These are phyloP conservation scores for Mesembryanthemum crystallinum DNA, from an alignment of 148 eudicot species.

Conservation along the genomic window DNA sequence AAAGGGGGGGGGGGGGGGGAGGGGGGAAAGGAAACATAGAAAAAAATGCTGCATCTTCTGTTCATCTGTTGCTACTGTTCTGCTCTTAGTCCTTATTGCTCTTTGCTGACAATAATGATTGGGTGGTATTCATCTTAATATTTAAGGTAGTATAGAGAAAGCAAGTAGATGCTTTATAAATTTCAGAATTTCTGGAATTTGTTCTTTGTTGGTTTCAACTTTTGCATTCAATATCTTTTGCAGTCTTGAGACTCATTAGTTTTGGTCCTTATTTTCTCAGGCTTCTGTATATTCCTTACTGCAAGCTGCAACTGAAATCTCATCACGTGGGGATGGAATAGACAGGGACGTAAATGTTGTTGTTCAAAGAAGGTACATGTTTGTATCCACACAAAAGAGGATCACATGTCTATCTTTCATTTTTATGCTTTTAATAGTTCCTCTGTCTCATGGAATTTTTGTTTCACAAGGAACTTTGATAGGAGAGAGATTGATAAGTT, in stretches of 20 bases:
- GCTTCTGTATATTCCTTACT: slow-evolving; percentile 80
- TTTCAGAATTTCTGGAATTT: neutral
- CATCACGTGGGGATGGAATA: slow-evolving; percentile 78
- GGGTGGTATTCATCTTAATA: neutral
- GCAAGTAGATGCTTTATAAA: neutral
- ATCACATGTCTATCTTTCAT: neutral
- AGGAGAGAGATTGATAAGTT: too few relatives aligned
- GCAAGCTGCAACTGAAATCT: slow-evolving; percentile 86
- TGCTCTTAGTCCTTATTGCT: neutral
- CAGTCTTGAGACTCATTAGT: neutral
- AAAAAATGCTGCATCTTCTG: neutral
- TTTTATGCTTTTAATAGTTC: neutral
- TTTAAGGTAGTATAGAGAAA: neutral
- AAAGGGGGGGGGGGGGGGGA: too few relatives aligned
- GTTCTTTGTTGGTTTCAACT: neutral
- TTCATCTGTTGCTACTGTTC: neutral
- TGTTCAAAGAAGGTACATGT: slow-evolving; percentile 78
- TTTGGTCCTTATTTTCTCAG: slow-evolving; percentile 37
- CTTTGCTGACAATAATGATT: neutral
- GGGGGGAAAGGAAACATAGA: neutral
- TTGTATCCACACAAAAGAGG: neutral
- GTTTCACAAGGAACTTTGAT: too few relatives aligned
- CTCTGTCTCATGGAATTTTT: neutral
- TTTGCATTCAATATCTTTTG: slow-evolving; percentile 12
- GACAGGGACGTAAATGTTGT: slow-evolving; percentile 70